Evolutionary conservation across 345 rosid species (phyloP).

Genomic region (Eucalyptus leucophloia): DNA sequence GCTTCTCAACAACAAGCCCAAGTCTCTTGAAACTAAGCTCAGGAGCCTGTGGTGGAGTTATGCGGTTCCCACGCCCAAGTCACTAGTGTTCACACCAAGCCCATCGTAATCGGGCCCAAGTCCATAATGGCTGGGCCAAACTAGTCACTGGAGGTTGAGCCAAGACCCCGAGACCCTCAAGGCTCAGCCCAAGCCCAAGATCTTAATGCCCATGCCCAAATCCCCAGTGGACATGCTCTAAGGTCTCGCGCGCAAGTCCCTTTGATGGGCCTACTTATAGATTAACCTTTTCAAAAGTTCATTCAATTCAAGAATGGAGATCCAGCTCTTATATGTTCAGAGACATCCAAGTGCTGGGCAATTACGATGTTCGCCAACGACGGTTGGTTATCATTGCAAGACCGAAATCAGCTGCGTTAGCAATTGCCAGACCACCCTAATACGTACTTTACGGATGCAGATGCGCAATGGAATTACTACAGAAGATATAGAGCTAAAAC

Average conservation of each 20-base stretch:
- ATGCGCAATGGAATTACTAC: not conserved
- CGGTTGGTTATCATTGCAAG: not conserved
- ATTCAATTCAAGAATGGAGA: not conserved
- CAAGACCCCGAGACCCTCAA: not conserved
- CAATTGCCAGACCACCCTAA: not conserved
- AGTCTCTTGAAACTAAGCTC: no score
- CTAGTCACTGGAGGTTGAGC: not conserved
- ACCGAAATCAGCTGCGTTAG: not conserved
- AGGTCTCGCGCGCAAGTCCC: not conserved
- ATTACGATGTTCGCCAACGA: not conserved
- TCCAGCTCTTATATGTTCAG: not conserved
- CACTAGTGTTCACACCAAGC: no score
- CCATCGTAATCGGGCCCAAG: accelerated
- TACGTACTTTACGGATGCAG: not conserved
- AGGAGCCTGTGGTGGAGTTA: no score
- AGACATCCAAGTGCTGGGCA: not conserved
- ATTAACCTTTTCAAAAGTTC: not conserved
- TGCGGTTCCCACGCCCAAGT: not conserved
- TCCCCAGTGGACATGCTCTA: not conserved
- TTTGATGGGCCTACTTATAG: not conserved
- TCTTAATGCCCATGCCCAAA: not conserved
- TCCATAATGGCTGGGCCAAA: not conserved
- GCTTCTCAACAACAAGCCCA: no score
- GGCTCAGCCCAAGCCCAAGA: not conserved
- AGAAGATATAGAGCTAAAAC: not conserved